phyloP scores from a whole-genome alignment of 495 filamentous ascomycete genomes.

The Bathelium albidoporum region DNA sequence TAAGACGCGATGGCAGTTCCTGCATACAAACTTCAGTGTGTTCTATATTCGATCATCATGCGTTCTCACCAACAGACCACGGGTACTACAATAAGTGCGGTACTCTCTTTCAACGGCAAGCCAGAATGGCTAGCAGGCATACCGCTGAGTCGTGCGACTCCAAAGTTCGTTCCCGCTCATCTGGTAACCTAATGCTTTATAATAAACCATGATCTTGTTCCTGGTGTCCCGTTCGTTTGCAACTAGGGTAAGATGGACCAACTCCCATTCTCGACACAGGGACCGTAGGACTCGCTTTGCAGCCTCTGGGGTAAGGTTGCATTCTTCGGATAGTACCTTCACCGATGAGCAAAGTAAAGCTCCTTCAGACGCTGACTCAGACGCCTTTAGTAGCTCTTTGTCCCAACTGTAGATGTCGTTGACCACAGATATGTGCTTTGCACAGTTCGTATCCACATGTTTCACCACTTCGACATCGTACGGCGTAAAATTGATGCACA shows the following conservation, averaged over 20 bases:
- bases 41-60: too few species aligned
- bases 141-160: slow-evolving; percentile 26
- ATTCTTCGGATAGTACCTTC: slow-evolving; percentile 19
- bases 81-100: too few species aligned
- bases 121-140: too few species aligned
- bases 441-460: slow-evolving; percentile 25
- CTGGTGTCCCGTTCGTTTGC: neutral
- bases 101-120: too few species aligned
- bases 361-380: slow-evolving; percentile 21
- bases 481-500: slow-evolving; percentile 24
- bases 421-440: slow-evolving; percentile 32
- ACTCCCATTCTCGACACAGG: slow-evolving; percentile 31
- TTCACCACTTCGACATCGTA: neutral
- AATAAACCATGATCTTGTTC: slow-evolving; percentile 15
- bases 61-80: too few species aligned
- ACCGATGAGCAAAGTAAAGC: slow-evolving; percentile 20
- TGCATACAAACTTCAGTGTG: too few species aligned
- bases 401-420: slow-evolving; percentile 37
- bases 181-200: slow-evolving; percentile 31
- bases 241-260: slow-evolving; percentile 15
- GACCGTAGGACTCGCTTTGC: slow-evolving; percentile 28
- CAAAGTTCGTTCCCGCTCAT: slow-evolving; percentile 37
- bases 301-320: slow-evolving; percentile 14
- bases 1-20: too few species aligned
- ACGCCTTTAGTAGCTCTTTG: slow-evolving; percentile 27